These are phyloP conservation scores for Colletotrichum sojae DNA, from an alignment of 2,329 filamentous ascomycete species.

Conservation along the genomic window DNA sequence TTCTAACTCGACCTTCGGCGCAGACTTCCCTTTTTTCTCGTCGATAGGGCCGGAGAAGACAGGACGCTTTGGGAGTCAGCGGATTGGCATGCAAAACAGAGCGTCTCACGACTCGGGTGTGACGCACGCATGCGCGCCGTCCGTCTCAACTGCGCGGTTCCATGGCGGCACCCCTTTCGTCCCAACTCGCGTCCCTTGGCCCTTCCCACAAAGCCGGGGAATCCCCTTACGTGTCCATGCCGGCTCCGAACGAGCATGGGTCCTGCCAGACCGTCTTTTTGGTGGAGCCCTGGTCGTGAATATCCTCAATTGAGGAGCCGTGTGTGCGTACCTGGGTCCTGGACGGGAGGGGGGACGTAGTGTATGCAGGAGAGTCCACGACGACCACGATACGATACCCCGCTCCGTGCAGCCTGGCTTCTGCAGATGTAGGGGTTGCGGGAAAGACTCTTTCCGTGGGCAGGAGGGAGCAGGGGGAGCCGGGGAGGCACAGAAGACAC, in stretches of 20 bases:
- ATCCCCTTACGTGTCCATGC: conserved; percentile 15
- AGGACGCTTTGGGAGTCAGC: not conserved
- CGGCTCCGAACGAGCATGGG: conserved; percentile 21
- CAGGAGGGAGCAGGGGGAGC: conserved; percentile 1
- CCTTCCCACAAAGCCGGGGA: conserved; percentile 23
- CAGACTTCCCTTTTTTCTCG: conserved; percentile 24
- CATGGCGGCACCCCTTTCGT: conserved; percentile 23
- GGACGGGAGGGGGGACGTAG: not conserved
- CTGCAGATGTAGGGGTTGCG: conserved; percentile 27
- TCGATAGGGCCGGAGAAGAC: not conserved
- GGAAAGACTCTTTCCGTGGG: conserved; percentile 22
- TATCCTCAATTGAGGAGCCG: conserved; percentile 20
- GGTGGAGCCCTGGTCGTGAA: conserved; percentile 22
- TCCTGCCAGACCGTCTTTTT: conserved; percentile 34
- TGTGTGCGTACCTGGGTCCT: not conserved
- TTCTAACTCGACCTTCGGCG: conserved; percentile 4
- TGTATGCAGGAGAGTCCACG: conserved; percentile 9
- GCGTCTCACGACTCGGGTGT: conserved; percentile 28
- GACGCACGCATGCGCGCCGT: conserved; percentile 33
- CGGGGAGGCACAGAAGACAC: conserved; percentile 18
- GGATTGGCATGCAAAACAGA: not conserved
- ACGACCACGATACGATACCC: conserved; percentile 2
- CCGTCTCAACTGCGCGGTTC: conserved; percentile 29
- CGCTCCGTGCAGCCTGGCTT: not conserved
- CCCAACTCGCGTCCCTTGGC: conserved; percentile 27